Evolutionary conservation across 495 filamentous ascomycete species (phyloP), one percentile per base, ranked within the genome.

Genomic region (Aspergillus incahuasiensis): DNA sequence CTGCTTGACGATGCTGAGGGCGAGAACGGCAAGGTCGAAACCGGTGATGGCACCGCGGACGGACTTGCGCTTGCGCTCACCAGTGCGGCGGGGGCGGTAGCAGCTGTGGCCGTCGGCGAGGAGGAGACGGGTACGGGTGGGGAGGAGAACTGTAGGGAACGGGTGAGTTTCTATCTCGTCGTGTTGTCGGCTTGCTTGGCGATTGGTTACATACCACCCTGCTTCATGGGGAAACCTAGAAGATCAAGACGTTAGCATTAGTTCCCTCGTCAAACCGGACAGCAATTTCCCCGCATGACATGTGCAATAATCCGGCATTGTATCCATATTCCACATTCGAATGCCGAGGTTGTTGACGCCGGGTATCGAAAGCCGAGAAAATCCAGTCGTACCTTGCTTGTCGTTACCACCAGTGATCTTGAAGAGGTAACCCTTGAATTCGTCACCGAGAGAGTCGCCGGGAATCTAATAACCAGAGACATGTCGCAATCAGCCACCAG

Each of bases 391-490:
- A 76, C 73, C 94, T 82, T 98, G 94, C 89, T 98, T 98, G 88
- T 98, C 94, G 87, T 98, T 98, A 75, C 95, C 94, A 73, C 94
- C 94, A 68, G 94, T 98, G 79, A 98, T 97, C 73, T 86, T 88
- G 72, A 78, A 73, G 50, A 78, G 56, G 81, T 97, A 98, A 74
- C 94, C 94, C 82, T 94, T 95, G 88, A 92, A 98, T 79, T 98
- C 94, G 72, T 95, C 89, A 63, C 94, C 95, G 67, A 98, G 85
- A 71, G 85, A 86, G 77, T 98, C 94, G 69, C 85, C 94, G 60
- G 85, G 77, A 63, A 78, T 64, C 74, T 77, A 68, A 61, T 68
- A 54, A 35, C 35, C 44, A 65, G 63, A 49, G 53, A 62, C 63
- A 59, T 53, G 61, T 55, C 58, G 67, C 63, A 67, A 73, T 76